phyloP scores from a whole-genome alignment of 441 rosid genomes.

The Pelargonium citronellum region DNA sequence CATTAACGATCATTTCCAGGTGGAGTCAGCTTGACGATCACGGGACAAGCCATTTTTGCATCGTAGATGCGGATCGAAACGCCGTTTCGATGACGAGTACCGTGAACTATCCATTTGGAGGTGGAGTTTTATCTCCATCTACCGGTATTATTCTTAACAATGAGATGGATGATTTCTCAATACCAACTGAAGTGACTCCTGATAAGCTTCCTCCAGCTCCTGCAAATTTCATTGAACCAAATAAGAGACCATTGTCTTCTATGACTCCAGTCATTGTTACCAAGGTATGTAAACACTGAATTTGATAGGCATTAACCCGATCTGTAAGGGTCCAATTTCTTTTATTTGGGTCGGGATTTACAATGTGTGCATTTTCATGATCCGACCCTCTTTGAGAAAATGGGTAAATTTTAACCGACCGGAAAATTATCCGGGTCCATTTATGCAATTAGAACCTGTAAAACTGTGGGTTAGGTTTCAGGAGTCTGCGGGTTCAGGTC shows the following conservation, averaged over 20 bases:
- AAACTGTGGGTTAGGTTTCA: too few relatives aligned
- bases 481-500: too few relatives aligned
- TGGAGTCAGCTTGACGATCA: slow-evolving; percentile 85
- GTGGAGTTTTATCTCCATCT: slow-evolving; percentile 59
- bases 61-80: slow-evolving; percentile 71
- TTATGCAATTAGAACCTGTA: too few relatives aligned
- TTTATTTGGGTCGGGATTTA: too few relatives aligned
- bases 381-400: too few relatives aligned
- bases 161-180: slow-evolving; percentile 89
- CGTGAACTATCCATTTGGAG: slow-evolving; percentile 58
- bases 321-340: too few relatives aligned
- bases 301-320: not conserved
- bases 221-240: slow-evolving; percentile 63
- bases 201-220: slow-evolving; percentile 87
- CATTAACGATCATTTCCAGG: slow-evolving; percentile 24
- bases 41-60: slow-evolving; percentile 81
- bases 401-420: too few relatives aligned
- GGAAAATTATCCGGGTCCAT: too few relatives aligned
- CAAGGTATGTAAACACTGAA: slow-evolving; percentile 40
- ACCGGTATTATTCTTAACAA: slow-evolving; percentile 73
- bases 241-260: slow-evolving; percentile 87
- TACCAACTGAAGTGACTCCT: slow-evolving; percentile 53
- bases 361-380: too few relatives aligned
- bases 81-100: slow-evolving; percentile 79
- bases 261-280: slow-evolving; percentile 81